These are phyloP conservation scores for Apophysomyces variabilis DNA, from an alignment of 371 early-diverging fungal genomes.

Conservation along the genomic window DNA sequence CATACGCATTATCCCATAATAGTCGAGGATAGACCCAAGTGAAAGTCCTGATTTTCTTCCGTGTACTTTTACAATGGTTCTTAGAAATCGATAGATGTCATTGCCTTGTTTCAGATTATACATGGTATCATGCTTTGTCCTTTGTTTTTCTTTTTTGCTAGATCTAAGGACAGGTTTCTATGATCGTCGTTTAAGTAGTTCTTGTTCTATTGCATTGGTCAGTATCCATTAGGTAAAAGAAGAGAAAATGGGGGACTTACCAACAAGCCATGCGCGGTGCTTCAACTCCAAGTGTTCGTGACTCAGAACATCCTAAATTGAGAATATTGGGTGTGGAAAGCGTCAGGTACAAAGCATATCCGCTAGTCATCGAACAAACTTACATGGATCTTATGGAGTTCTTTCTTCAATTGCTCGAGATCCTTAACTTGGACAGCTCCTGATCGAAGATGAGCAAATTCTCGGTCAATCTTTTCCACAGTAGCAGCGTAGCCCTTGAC, in stretches of 20 bases:
- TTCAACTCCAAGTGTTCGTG: conserved; percentile 24
- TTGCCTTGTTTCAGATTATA: too few species aligned
- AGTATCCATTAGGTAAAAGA: background rate
- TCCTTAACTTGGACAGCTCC: conserved; percentile 15
- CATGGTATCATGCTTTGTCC: too few species aligned
- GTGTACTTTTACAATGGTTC: too few species aligned
- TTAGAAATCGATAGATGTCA: too few species aligned
- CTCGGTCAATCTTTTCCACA: conserved; percentile 23
- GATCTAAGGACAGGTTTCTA: background rate
- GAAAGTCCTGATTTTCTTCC: too few species aligned
- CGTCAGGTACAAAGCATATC: background rate
- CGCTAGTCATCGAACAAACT: background rate
- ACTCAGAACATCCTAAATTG: conserved; percentile 16
- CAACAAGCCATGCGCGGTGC: conserved; percentile 19
- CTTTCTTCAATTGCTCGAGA: conserved; percentile 18
- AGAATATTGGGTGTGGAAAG: background rate
- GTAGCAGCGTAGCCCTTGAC: conserved; percentile 22
- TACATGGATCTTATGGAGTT: conserved; percentile 25
- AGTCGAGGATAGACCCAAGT: too few species aligned
- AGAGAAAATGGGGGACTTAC: background rate
- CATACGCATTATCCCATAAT: too few species aligned
- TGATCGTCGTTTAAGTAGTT: conserved; percentile 1
- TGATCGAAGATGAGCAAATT: conserved; percentile 15
- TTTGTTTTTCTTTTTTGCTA: too few species aligned
- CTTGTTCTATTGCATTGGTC: background rate